phyloP scores from a whole-genome alignment of 2,329 filamentous ascomycete genomes.

The Monosporascus sp. region DNA sequence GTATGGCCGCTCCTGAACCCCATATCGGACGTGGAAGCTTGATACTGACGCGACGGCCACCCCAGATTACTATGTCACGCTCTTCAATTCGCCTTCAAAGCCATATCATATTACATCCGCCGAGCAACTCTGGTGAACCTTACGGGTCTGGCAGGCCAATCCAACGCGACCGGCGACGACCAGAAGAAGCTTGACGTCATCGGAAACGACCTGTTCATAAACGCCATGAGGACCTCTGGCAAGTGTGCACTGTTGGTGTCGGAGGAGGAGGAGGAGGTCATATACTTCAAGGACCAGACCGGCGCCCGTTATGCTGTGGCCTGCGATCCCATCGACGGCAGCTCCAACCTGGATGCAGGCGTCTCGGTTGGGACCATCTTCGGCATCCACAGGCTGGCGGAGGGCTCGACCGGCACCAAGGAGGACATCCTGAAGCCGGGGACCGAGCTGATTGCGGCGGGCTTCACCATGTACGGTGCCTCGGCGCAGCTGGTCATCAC shows the following conservation, averaged over 20 bases:
- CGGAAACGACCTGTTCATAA: conserved; percentile 95
- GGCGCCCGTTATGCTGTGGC: conserved; percentile 89
- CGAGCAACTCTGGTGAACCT: conserved; percentile 93
- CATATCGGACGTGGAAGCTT: background rate
- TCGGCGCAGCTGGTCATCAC: conserved; percentile 95
- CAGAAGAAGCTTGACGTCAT: conserved; percentile 99
- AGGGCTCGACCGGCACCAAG: conserved; percentile 65
- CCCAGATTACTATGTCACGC: conserved; percentile 87
- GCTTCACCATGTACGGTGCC: conserved; percentile 99
- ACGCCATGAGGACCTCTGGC: conserved; percentile 87
- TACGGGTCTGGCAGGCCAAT: conserved; percentile 87
- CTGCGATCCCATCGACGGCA: conserved; percentile 97
- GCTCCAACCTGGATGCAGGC: conserved; percentile 94
- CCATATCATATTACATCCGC: conserved; percentile 98
- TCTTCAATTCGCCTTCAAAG: conserved; percentile 99
- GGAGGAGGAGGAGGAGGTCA: conserved; percentile 91
- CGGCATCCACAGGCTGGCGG: conserved; percentile 82
- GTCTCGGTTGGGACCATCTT: conserved; percentile 98
- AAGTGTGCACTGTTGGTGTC: conserved; percentile 92
- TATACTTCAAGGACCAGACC: conserved; percentile 72
- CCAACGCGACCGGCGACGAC: conserved; percentile 93
- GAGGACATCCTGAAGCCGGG: conserved; percentile 88
- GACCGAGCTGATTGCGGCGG: conserved; percentile 83
- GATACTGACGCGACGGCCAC: conserved; percentile 3
- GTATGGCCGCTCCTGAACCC: conserved; percentile 45